phyloP scores from a whole-genome alignment of 345 rosid species.

The Lenwebbia sp. region DNA sequence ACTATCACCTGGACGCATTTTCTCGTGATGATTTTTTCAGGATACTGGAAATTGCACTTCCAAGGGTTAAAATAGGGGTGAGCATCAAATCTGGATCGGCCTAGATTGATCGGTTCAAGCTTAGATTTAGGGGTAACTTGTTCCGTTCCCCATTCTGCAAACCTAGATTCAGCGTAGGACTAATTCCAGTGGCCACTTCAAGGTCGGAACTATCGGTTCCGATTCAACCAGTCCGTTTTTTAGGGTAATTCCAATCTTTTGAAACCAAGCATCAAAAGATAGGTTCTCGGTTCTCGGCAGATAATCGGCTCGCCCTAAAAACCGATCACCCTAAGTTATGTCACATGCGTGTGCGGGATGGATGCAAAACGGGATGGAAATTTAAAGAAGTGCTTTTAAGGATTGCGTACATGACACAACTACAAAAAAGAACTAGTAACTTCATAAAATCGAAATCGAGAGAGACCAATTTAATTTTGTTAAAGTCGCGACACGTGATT shows the following conservation, averaged over 20 bases:
- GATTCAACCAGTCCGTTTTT: neutral
- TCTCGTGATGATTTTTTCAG: neutral
- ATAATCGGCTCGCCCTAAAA: neutral
- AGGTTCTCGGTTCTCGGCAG: neutral
- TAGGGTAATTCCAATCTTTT: neutral
- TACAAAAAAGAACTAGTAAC: neutral
- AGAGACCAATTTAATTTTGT: neutral
- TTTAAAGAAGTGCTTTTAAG: neutral
- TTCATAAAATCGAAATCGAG: neutral
- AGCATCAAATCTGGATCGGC: neutral
- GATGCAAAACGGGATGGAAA: neutral
- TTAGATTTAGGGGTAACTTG: neutral
- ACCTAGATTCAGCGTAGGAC: neutral
- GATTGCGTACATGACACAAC: neutral
- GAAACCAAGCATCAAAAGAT: neutral
- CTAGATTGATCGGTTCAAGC: neutral
- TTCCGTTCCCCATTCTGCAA: fast-evolving
- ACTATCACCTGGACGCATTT: neutral
- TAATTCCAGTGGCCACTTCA: neutral
- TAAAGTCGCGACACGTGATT: neutral
- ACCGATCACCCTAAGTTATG: fast-evolving
- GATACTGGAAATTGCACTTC: neutral
- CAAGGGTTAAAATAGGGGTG: neutral
- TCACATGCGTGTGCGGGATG: neutral
- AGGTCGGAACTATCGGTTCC: neutral